These are phyloP conservation scores for Linnemannia exigua DNA, from an alignment of 192 early-diverging fungal species.

Conservation along the genomic window DNA sequence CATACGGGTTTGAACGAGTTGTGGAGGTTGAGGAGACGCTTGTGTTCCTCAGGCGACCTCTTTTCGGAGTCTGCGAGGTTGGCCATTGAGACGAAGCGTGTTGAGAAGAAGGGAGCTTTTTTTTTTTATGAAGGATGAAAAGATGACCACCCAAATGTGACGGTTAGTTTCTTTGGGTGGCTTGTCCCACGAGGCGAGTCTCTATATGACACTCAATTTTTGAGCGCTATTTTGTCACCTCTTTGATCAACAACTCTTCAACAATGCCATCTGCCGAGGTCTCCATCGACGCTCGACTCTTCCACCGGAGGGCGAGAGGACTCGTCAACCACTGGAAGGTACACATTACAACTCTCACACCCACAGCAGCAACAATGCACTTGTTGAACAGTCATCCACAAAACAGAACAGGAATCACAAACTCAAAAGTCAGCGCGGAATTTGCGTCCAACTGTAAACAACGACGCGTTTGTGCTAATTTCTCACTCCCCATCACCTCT, in stretches of 20 bases:
- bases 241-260: background rate
- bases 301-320: slow-evolving; percentile 46
- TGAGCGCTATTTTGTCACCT: background rate
- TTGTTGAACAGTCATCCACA: background rate
- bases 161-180: too few relatives aligned
- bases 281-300: slow-evolving; percentile 51
- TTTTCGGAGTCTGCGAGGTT: background rate
- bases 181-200: too few relatives aligned
- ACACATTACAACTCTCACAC: background rate
- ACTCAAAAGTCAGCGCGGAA: background rate
- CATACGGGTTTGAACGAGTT: slow-evolving; percentile 28
- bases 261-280: slow-evolving; percentile 50
- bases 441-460: background rate
- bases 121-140: too few relatives aligned
- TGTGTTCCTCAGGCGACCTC: slow-evolving; percentile 15
- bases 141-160: too few relatives aligned
- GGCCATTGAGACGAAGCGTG: background rate
- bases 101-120: too few relatives aligned
- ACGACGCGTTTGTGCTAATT: background rate
- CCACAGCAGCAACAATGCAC: background rate
- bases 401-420: background rate
- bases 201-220: too few relatives aligned
- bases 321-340: slow-evolving; percentile 55
- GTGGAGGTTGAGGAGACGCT: slow-evolving; percentile 1
- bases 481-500: background rate